Base-by-base conservation (phyloP, 495 filamentous ascomycete genomes). In the Penicillium cosmopolitanum region DNA sequence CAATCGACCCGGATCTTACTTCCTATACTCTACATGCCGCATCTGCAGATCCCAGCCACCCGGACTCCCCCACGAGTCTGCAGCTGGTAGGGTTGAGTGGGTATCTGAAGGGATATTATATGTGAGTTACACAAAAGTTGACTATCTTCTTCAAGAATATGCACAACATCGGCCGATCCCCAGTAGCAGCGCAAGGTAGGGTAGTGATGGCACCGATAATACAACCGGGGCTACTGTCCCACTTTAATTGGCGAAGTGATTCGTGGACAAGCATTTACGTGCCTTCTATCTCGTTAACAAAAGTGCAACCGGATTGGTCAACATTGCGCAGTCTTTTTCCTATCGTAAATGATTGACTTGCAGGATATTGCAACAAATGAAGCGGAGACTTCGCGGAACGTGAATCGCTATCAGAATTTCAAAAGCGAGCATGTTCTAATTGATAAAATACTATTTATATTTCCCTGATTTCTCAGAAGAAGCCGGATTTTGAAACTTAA, bases 41-140 rank as follows among this genome's bases (percentile, higher is more conserved):
- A 23, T 19, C 3, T 19, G 3, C n/a, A 46, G 18, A 18, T 46
- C 42, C 42, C 15, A 21, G 42, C 3, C 5, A 21, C 18, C 16
- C 12, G 42, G 10, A n/a, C 5, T 15, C 12, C 42, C 9, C n/a
- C 42, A 46, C 42, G 9, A 16, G 9, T 21, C 18, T 46, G 42
- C 42, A 46, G 42, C 15, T n/a, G n/a, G 42, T 16, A 46, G 42
- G 42, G 42, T 18, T 16, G 42, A 16, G 48, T 51, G 48, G 48
- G 48, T n/a, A 51, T 38, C 31, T 6, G 48, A 51, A 51, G 21
- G 31, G 48, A 31, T 19, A n/a, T 23, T 19, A n/a, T 23, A 16
- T 15, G 12, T 51, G 21, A 25, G 48, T 28, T 51, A 51, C 31
- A 13, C 12, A 31, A 31, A 15, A n/a, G 25, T 12, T 23, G 23